These are phyloP conservation scores for Venturia aucupariae DNA, from an alignment of 2,329 filamentous ascomycete genomes.

Conservation along the genomic window DNA sequence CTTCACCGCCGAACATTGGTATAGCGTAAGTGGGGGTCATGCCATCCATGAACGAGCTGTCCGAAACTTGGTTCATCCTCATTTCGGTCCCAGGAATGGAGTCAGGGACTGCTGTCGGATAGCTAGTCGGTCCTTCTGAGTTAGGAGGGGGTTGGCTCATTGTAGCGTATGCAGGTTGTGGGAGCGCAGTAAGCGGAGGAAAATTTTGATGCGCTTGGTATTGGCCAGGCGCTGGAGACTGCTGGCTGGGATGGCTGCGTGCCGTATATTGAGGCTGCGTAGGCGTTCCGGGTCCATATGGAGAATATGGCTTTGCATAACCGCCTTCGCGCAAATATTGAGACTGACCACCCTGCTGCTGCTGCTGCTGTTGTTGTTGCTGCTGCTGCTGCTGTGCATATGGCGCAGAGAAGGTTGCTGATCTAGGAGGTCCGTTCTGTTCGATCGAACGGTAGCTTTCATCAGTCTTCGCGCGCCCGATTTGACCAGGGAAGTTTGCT, in stretches of 20 bases:
- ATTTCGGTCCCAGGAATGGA: neutral
- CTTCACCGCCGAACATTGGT: conserved; percentile 79
- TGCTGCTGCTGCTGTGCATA: neutral
- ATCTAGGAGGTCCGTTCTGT: conserved; percentile 1
- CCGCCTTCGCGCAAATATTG: conserved; percentile 4
- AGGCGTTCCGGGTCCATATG: neutral
- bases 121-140: conserved; percentile 5
- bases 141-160: conserved; percentile 18
- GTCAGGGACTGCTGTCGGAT: neutral
- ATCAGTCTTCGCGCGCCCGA: conserved; percentile 27
- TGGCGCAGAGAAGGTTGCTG: conserved; percentile 9
- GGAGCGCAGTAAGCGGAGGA: conserved; percentile 50
- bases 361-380: neutral
- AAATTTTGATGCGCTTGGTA: conserved; percentile 55
- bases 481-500: conserved; percentile 19
- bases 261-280: conserved; percentile 28
- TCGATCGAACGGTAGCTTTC: conserved; percentile 22
- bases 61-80: conserved; percentile 16
- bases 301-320: conserved; percentile 13
- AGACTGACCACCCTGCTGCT: neutral
- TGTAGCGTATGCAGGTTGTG: conserved; percentile 37
- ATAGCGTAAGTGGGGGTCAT: conserved; percentile 53
- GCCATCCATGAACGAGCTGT: conserved; percentile 32
- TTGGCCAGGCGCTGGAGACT: conserved; percentile 25
- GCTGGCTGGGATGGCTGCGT: conserved; percentile 37